Conservation (phyloP, 1,284 basidiomycete genomes). For the Fistulina hepatica region DNA sequence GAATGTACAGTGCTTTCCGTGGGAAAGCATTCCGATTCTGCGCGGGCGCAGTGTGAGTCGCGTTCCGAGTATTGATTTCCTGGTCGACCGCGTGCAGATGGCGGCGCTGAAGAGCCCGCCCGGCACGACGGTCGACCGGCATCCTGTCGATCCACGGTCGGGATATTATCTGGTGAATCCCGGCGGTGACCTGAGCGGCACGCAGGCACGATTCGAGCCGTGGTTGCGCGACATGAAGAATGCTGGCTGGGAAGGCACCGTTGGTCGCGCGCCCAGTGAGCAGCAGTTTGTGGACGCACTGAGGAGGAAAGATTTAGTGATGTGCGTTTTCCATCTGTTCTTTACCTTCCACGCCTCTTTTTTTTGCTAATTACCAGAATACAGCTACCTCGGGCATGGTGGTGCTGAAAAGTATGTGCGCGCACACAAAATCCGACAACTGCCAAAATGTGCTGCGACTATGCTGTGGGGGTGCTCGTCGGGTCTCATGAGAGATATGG, state of each 20-base stretch:
- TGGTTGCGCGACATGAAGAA: conserved; percentile 65
- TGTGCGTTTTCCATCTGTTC: no score
- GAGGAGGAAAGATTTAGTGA: conserved; percentile 63
- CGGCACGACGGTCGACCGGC: conserved; percentile 30
- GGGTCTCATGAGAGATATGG: conserved; percentile 78
- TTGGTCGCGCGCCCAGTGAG: conserved; percentile 70
- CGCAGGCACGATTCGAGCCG: conserved; percentile 71
- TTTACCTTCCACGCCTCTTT: no score
- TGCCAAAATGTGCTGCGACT: conserved; percentile 78
- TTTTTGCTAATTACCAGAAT: conserved; percentile 7
- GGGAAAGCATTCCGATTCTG: conserved; percentile 90
- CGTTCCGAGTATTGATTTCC: conserved; percentile 81
- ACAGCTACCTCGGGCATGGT: conserved; percentile 93
- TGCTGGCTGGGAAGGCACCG: conserved; percentile 77
- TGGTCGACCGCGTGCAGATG: conserved; percentile 71
- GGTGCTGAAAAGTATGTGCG: conserved; percentile 92
- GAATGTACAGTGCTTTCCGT: conserved; percentile 82
- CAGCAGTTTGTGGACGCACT: conserved; percentile 71
- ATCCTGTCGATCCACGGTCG: conserved; percentile 51
- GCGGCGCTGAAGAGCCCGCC: conserved; percentile 31
- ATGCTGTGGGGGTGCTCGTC: conserved; percentile 99
- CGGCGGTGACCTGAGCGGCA: conserved; percentile 78
- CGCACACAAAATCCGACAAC: conserved; percentile 72
- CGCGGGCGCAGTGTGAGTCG: conserved; percentile 81
- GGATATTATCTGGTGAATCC: conserved; percentile 89